These are phyloP conservation scores for Leishmania braziliensis DNA, from an alignment of 208 protist genomes.

Conservation along the genomic window DNA sequence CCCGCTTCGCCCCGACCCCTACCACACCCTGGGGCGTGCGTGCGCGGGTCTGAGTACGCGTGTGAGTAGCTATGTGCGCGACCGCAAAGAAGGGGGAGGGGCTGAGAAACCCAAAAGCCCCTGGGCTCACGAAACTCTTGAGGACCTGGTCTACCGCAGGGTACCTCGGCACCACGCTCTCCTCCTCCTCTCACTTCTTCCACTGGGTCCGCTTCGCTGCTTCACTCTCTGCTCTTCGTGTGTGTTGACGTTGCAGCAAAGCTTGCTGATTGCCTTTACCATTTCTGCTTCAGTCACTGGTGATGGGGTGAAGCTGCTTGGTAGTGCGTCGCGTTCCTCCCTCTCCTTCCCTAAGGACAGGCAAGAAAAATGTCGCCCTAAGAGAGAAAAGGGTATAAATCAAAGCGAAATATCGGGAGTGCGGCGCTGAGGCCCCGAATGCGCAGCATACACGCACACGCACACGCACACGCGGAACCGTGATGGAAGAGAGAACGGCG, in stretches of 20 bases:
- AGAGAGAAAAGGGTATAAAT: background rate
- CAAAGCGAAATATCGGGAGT: background rate
- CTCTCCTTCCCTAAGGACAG: background rate
- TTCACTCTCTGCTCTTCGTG: background rate
- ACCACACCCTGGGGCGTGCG: background rate
- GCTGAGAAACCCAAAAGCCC: background rate
- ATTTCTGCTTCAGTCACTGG: background rate
- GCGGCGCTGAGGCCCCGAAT: background rate
- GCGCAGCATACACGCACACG: background rate
- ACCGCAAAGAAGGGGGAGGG: background rate
- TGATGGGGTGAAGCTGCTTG: background rate
- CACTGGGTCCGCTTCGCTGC: background rate
- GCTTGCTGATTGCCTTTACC: background rate
- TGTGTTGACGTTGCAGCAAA: background rate
- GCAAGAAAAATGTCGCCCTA: background rate
- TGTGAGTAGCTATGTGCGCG: background rate
- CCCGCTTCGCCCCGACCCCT: background rate
- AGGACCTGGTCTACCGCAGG: background rate
- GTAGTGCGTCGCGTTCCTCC: background rate
- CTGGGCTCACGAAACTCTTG: background rate
- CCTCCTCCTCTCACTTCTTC: background rate
- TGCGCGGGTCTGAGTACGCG: background rate
- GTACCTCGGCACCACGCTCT: background rate
- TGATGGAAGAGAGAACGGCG: background rate
- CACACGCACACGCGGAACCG: background rate